Percentiles rank a stretch among this genome's conserved stretches.
Conservation (phyloP, 139 green algal species). For the Pleodorina starrii region DNA sequence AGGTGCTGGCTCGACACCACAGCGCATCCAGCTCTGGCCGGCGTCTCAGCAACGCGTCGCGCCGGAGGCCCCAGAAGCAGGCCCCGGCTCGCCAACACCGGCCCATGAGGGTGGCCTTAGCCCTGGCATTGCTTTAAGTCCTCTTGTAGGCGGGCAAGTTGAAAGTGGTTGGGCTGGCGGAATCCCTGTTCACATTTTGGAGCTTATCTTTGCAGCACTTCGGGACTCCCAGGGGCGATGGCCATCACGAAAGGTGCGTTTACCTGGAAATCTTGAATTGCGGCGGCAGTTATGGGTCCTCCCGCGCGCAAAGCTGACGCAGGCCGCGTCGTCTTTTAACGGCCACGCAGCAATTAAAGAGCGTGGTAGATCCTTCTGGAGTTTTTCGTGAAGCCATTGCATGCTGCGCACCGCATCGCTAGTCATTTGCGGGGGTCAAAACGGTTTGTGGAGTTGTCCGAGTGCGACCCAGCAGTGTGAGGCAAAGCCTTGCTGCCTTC, state of each 20-base stretch:
- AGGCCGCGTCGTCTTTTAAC: too few relatives aligned
- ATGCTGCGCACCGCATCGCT: too few relatives aligned
- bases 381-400: too few relatives aligned
- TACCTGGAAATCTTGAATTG: too few relatives aligned
- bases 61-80: not conserved
- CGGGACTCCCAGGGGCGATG: not conserved
- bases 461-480: too few relatives aligned
- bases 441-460: too few relatives aligned
- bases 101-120: not conserved
- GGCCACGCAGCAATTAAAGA: too few relatives aligned
- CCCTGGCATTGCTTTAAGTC: not conserved
- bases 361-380: too few relatives aligned
- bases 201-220: not conserved
- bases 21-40: conserved; percentile 1
- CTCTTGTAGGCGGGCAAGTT: not conserved
- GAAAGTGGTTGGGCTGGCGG: not conserved
- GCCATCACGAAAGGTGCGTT: conserved; percentile 3
- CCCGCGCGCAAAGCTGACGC: too few relatives aligned
- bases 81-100: not conserved
- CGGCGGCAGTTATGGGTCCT: too few relatives aligned
- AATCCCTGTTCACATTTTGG: conserved; percentile 5
- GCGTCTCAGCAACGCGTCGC: not conserved
- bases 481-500: too few relatives aligned
- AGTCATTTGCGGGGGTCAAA: too few relatives aligned
- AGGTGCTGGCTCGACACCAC: not conserved